Evolutionary conservation across 225 moss, liverwort and hornwort genomes (phyloP).

Genomic region (Rhytidiadelphus loreus): DNA sequence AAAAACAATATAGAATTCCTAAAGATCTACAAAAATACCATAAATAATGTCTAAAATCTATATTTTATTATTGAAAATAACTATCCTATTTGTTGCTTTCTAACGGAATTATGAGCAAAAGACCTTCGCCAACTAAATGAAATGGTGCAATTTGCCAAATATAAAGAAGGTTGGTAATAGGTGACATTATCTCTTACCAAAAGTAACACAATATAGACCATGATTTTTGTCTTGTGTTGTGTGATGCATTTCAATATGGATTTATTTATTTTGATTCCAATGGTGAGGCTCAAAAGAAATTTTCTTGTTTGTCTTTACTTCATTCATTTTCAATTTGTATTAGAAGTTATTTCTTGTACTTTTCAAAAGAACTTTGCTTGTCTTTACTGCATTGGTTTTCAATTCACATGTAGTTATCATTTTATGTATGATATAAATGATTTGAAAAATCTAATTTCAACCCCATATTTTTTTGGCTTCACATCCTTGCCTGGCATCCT

Average conservation of each 20-base stretch:
- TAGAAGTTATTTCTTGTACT: too few relatives aligned
- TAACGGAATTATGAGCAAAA: rapidly evolving
- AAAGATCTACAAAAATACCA: neutral
- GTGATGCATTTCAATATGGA: neutral
- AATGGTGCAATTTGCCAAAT: neutral
- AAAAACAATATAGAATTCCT: neutral
- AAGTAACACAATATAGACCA: neutral
- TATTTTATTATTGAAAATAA: neutral
- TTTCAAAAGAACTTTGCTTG: too few relatives aligned
- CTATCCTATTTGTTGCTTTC: neutral
- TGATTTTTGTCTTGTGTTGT: neutral
- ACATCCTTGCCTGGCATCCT: too few relatives aligned
- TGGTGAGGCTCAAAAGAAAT: too few relatives aligned
- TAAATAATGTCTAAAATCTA: neutral
- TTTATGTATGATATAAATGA: too few relatives aligned
- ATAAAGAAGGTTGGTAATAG: neutral
- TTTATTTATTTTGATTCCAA: neutral
- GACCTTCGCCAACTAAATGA: neutral
- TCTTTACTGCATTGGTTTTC: too few relatives aligned
- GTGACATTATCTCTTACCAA: neutral
- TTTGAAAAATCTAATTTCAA: too few relatives aligned
- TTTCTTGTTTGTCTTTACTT: too few relatives aligned
- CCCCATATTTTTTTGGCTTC: too few relatives aligned
- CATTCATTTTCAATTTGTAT: too few relatives aligned
- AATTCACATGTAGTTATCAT: too few relatives aligned